Base-by-base conservation (phyloP, 2,329 filamentous ascomycete genomes). In the Cordyceps fumosorosea region DNA sequence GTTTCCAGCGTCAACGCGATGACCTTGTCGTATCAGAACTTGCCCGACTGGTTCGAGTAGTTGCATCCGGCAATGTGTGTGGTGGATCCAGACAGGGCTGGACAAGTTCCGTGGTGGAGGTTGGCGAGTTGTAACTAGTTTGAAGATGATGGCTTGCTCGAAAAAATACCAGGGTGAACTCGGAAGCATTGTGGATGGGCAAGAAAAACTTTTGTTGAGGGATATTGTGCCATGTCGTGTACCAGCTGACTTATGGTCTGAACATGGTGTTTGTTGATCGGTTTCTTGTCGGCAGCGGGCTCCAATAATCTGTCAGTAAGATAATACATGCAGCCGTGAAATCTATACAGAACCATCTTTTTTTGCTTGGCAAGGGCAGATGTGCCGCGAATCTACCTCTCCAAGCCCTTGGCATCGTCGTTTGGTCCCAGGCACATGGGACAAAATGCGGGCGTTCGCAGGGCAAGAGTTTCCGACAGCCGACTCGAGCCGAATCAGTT, bases 401-500 rank as follows among this genome's bases (percentile, higher is more conserved):
- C 55, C 44, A 57, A 47, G 42, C 26, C 44, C 55, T 57, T 57
- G 55, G 55, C 55, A 44, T 44, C 40, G 40, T 42, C 12, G 22
- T 16, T 47, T 44, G n/a, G 37, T 12, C 34, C 34, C 53, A 26
- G 37, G 53, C 37, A 44, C 10, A 42, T 42, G 16, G 14, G 11
- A 44, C 40, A 44, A 44, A 20, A 24, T 18, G 32, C 5, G 40
- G 29, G 26, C 40, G 40, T 56, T 24, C 29, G 29, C 29, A 29
- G 29, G 29, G 54, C n/a, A 56, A 44, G n/a, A 34, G n/a, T 26
- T 40, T 24, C 24, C 26, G 42, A n/a, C 26, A 47, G 16, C 55
- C 55, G 55, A 57, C 26, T 57, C 29, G 55, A 48, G 40, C 55
- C 55, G 55, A 57, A 34, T 14, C 32, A 20, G n/a, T 22, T 57